phyloP scores from a whole-genome alignment of 2,329 filamentous ascomycete species.

The Neofusicoccum laricinum region DNA sequence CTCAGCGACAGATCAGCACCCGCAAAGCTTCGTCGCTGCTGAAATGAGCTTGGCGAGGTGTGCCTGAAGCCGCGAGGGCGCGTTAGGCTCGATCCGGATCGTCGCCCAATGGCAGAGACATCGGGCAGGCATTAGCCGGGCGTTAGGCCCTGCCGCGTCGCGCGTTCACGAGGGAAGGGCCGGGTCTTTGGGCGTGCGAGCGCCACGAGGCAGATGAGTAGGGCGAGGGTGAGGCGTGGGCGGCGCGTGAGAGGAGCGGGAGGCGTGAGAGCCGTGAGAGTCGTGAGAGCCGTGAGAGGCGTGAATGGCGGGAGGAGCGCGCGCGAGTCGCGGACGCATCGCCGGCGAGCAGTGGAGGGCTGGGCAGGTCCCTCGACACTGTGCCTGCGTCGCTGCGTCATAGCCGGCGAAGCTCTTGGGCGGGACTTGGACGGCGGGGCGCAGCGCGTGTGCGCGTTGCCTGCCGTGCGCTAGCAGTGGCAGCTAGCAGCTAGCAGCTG shows the following conservation, averaged over 20 bases:
- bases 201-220: no score
- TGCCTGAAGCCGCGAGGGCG: background rate
- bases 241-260: no score
- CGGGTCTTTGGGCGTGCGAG: no score
- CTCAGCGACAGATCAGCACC: background rate
- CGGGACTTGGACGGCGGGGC: background rate
- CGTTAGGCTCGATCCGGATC: conserved; percentile 5
- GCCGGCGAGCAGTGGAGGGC: background rate
- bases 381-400: background rate
- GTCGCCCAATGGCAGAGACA: background rate
- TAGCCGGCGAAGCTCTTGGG: background rate
- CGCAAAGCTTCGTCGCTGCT: background rate
- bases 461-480: no score
- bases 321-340: no score
- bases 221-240: no score
- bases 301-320: no score
- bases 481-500: no score
- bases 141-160: no score
- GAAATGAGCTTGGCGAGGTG: background rate
- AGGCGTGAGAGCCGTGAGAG: no score
- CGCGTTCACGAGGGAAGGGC: no score
- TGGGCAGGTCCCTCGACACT: background rate
- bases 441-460: background rate
- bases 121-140: background rate
- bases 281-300: no score